A percentile compares a stretch with the other conserved stretches of the same genome.
phyloP scores from a whole-genome alignment of 169 alveolate species.

The Plasmodium chabaudi region DNA sequence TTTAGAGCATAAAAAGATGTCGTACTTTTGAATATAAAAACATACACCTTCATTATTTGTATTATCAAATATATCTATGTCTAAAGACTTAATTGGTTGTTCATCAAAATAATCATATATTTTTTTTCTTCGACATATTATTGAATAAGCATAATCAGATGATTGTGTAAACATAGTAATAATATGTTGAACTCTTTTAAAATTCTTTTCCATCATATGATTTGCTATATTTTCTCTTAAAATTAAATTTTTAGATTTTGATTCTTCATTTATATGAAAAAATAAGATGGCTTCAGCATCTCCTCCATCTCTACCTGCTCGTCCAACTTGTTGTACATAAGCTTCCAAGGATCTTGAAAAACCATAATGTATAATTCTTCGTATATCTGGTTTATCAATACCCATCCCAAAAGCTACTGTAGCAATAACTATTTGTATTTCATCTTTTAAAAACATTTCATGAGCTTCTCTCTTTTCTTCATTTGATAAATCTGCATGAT shows the following conservation, averaged over 20 bases:
- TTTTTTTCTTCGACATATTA: conserved; percentile 65
- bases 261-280: conserved; percentile 68
- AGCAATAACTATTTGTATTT: conserved; percentile 96
- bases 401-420: conserved; percentile 99
- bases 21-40: conserved; percentile 48
- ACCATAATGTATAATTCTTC: conserved; percentile 98
- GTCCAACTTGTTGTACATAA: conserved; percentile 98
- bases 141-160: conserved; percentile 64
- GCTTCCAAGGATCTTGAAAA: conserved; percentile 98
- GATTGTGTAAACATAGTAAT: conserved; percentile 63
- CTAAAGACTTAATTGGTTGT: conserved; percentile 7
- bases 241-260: conserved; percentile 38
- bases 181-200: conserved; percentile 69
- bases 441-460: conserved; percentile 93
- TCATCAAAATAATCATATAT: conserved; percentile 73
- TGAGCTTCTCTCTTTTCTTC: conserved; percentile 82
- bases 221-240: conserved; percentile 64
- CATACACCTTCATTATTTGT: conserved; percentile 39
- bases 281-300: conserved; percentile 66
- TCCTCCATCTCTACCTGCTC: conserved; percentile 94
- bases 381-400: conserved; percentile 97
- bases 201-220: conserved; percentile 40
- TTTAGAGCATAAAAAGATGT: conserved; percentile 36
- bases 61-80: conserved; percentile 31
- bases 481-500: conserved; percentile 88